Evolutionary conservation across 208 protist genomes (phyloP).

Genomic region (Endotrypanum monterogeii): DNA sequence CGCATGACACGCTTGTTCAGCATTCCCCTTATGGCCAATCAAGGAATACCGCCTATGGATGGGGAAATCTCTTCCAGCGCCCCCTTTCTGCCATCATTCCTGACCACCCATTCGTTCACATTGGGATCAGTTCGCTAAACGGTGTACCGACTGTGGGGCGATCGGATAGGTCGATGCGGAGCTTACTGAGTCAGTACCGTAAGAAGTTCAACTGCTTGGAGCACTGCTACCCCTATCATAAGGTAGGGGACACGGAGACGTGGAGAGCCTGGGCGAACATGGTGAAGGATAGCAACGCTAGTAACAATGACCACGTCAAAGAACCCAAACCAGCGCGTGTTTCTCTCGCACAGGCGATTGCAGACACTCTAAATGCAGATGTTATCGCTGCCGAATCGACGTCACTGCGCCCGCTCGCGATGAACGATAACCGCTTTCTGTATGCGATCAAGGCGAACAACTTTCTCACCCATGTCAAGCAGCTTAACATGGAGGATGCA

Average conservation of each 20-base stretch:
- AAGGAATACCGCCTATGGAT: conserved; percentile 49
- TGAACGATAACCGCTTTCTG: conserved; percentile 37
- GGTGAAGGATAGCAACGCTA: conserved; percentile 30
- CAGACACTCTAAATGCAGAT: not conserved
- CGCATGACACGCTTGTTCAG: conserved; percentile 45
- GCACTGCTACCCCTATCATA: conserved; percentile 83
- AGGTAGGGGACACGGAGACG: conserved; percentile 38
- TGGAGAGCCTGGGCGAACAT: conserved; percentile 66
- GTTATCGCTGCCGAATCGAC: not conserved
- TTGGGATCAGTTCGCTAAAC: conserved; percentile 78
- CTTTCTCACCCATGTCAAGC: conserved; percentile 69
- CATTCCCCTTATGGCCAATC: conserved; percentile 66
- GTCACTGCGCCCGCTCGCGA: not conserved
- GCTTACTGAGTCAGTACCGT: conserved; percentile 52
- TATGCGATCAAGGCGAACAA: conserved; percentile 82
- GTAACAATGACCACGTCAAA: not conserved
- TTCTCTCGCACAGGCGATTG: not conserved
- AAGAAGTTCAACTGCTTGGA: conserved; percentile 76
- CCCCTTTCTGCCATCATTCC: conserved; percentile 34
- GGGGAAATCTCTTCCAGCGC: conserved; percentile 58
- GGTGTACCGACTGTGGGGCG: conserved; percentile 48
- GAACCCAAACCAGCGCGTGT: not conserved
- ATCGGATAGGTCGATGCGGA: conserved; percentile 57
- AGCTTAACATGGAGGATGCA: conserved; percentile 46
- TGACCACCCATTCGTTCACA: conserved; percentile 53